A percentile compares a stretch with the other conserved stretches of the same genome.
Conservation (phyloP, 2,329 filamentous ascomycete species). For the Epichloe amarillans region DNA sequence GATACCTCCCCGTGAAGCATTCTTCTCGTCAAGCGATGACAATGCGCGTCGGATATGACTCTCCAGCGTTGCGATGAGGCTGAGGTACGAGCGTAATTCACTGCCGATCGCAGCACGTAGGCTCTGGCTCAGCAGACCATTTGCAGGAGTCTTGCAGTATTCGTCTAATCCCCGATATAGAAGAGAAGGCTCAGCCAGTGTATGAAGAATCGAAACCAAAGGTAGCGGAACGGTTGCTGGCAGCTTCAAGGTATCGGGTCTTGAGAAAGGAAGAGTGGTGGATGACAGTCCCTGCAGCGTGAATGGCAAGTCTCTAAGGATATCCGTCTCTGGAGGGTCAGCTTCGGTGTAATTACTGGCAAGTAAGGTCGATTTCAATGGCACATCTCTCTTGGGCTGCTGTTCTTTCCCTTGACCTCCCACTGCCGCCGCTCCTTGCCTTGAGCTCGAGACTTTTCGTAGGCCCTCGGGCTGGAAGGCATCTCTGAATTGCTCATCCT, state of each 20-base stretch:
- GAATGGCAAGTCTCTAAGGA: conserved; percentile 75
- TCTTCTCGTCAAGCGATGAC: conserved; percentile 53
- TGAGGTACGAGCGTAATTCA: conserved; percentile 80
- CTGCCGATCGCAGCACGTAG: conserved; percentile 72
- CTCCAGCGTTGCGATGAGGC: conserved; percentile 82
- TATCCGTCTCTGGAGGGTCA: conserved; percentile 49
- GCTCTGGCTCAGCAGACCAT: conserved; percentile 83
- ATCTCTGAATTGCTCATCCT: conserved; percentile 37
- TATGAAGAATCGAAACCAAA: conserved; percentile 75
- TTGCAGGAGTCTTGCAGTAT: conserved; percentile 70
- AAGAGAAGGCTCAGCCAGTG: conserved; percentile 84
- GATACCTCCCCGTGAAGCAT: conserved; percentile 53
- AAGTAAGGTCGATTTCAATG: conserved; percentile 42
- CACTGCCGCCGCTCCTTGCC: conserved; percentile 18
- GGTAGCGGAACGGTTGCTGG: conserved; percentile 71
- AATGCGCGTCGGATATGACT: conserved; percentile 79
- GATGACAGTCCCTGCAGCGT: conserved; percentile 88
- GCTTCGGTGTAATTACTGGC: conserved; percentile 43
- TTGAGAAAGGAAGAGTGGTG: conserved; percentile 64
- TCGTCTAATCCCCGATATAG: conserved; percentile 68
- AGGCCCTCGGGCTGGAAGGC: conserved; percentile 42
- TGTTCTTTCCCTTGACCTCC: conserved; percentile 17
- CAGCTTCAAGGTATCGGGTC: conserved; percentile 56
- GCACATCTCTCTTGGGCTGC: conserved; percentile 32
- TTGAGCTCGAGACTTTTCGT: conserved; percentile 28